A percentile compares a stretch with the other conserved stretches of the same genome.
phyloP scores from a whole-genome alignment of 306 rosid genomes.

The Lablab purpureus region DNA sequence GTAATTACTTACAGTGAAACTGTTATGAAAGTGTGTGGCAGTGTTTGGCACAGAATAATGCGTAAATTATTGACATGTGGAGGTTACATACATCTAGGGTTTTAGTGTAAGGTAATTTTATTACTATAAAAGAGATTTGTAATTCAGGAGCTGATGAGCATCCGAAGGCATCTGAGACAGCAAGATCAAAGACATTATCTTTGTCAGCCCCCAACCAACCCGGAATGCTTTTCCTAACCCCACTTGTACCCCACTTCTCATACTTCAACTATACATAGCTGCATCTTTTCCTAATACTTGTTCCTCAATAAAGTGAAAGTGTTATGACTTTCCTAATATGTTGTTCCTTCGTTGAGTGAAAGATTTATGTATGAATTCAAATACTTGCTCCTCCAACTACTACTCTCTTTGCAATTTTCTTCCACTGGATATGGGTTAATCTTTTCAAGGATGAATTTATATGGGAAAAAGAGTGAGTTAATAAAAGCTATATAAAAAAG shows the following conservation, averaged over 20 bases:
- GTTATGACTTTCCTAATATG: not conserved
- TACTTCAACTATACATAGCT: slow-evolving; percentile 13
- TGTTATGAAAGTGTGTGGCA: too few relatives aligned
- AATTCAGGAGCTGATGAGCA: not conserved
- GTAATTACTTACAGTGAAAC: too few relatives aligned
- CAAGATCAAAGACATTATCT: slow-evolving; percentile 52
- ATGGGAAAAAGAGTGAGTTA: not conserved
- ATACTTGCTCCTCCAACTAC: not conserved
- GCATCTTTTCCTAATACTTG: slow-evolving; percentile 10
- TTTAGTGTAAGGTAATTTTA: too few relatives aligned
- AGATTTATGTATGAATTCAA: not conserved
- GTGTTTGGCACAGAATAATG: too few relatives aligned
- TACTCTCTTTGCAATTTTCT: not conserved
- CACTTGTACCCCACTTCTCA: slow-evolving; percentile 65
- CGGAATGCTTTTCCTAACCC: slow-evolving; percentile 51
- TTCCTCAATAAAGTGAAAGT: not conserved
- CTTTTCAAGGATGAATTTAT: not conserved
- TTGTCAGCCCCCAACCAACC: slow-evolving; percentile 56
- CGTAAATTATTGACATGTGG: too few relatives aligned
- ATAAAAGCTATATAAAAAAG: not conserved
- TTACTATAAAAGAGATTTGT: not conserved
- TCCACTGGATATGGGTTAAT: not conserved
- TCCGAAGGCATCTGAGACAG: slow-evolving; percentile 17
- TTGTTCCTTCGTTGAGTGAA: too few relatives aligned
- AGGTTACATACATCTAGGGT: too few relatives aligned